Evolutionary conservation across 257 asterid species (phyloP).

Genomic region (Verbascum thapsus): DNA sequence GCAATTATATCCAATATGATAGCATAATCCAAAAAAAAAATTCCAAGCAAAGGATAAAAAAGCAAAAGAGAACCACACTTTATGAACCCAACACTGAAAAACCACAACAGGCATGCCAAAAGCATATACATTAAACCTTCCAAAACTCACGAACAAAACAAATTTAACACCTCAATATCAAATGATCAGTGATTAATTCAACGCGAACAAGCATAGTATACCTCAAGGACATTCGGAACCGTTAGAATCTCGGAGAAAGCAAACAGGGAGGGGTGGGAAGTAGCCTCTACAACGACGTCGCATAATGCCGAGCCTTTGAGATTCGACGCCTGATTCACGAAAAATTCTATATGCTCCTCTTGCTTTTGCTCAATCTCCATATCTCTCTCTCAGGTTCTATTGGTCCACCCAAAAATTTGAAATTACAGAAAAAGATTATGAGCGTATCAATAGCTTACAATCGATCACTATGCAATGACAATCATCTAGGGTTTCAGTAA

Average conservation of each 20-base stretch:
- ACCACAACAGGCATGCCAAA: constrained; percentile 1
- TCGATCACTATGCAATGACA: constrained; percentile 5
- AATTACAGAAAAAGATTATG: constrained; percentile 15
- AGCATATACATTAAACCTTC: not conserved
- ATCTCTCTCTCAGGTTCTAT: constrained; percentile 29
- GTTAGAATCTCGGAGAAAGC: constrained; percentile 91
- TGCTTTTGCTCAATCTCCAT: constrained; percentile 93
- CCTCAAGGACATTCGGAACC: constrained; percentile 66
- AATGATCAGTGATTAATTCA: not conserved
- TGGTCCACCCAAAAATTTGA: constrained; percentile 17
- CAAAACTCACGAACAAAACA: not conserved
- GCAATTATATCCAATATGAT: not conserved
- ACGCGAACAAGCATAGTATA: constrained; percentile 16
- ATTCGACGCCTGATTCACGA: constrained; percentile 72
- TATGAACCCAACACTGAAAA: no score
- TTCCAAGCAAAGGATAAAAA: no score
- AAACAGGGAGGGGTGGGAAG: constrained; percentile 85
- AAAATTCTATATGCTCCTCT: constrained; percentile 72
- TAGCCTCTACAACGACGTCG: constrained; percentile 66
- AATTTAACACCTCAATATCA: not conserved
- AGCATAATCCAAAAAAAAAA: constrained; percentile 2
- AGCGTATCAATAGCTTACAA: not conserved
- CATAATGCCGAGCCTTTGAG: constrained; percentile 55
- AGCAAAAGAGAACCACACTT: no score
- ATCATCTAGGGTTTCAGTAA: constrained; percentile 30